Evolutionary conservation across 805 yeast genomes (phyloP).

Genomic region (Yarrowia sp.): DNA sequence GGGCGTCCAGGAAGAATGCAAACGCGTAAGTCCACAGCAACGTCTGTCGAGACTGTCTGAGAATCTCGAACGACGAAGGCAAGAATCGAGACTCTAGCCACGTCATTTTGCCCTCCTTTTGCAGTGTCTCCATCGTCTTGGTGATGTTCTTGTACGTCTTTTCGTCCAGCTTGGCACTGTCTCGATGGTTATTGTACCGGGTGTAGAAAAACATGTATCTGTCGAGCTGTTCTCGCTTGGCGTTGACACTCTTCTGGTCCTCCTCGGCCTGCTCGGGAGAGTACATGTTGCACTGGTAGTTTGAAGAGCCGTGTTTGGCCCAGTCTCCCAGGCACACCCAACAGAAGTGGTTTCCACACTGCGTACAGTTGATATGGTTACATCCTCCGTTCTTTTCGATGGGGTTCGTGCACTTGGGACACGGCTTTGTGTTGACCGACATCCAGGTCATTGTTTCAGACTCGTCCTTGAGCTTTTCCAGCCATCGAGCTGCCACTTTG

Average conservation of each 20-base stretch:
- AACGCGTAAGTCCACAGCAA: constrained; percentile 92
- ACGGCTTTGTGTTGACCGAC: constrained; percentile 78
- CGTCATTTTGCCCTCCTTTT: constrained; percentile 67
- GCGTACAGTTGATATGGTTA: constrained; percentile 90
- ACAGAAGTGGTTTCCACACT: constrained; percentile 82
- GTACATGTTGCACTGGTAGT: constrained; percentile 70
- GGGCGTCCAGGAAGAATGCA: constrained; percentile 66
- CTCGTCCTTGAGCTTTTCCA: constrained; percentile 80
- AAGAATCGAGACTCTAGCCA: constrained; percentile 91
- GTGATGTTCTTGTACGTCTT: constrained; percentile 69
- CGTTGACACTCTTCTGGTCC: constrained; percentile 53
- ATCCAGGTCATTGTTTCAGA: constrained; percentile 91
- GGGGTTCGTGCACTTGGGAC: constrained; percentile 79
- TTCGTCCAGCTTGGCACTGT: constrained; percentile 75
- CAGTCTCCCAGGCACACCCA: constrained; percentile 90
- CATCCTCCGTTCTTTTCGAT: constrained; percentile 97
- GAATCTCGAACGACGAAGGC: constrained; percentile 69
- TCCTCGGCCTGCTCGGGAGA: constrained; percentile 55
- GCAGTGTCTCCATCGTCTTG: constrained; percentile 66
- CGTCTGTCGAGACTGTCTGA: constrained; percentile 73
- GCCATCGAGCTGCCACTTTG: constrained; percentile 70
- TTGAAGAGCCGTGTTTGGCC: constrained; percentile 68
- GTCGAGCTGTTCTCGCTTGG: constrained; percentile 59
- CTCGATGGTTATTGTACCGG: constrained; percentile 76
- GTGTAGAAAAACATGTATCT: constrained; percentile 79